A percentile compares a stretch with the other conserved stretches of the same genome.
phyloP scores from a whole-genome alignment of 495 filamentous ascomycete genomes.

The Neurospora sp. region DNA sequence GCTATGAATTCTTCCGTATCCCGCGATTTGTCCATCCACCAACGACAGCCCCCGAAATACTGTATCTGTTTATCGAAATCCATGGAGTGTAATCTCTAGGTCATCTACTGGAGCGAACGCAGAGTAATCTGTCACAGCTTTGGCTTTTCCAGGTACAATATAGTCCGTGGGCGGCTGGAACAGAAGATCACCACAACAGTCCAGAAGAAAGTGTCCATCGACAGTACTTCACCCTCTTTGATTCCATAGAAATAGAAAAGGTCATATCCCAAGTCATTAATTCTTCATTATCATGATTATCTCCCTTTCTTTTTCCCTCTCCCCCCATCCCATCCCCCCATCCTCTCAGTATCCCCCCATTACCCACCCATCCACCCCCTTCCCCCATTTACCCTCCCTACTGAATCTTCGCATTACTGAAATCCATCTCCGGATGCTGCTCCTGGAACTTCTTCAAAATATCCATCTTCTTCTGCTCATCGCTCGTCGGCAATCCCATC shows the following conservation, averaged over 20 bases:
- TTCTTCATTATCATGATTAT: neutral
- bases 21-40: neutral
- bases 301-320: neutral
- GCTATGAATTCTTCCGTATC: neutral
- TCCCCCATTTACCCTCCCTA: slow-evolving; percentile 17
- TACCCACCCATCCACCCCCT: neutral
- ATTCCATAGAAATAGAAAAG: neutral
- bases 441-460: slow-evolving; percentile 85
- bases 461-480: slow-evolving; percentile 88
- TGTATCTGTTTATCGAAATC: neutral
- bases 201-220: neutral
- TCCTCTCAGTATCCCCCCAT: neutral
- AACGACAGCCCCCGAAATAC: neutral
- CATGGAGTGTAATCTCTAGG: neutral
- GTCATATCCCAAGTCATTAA: neutral
- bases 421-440: slow-evolving; percentile 69
- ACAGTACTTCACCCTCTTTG: neutral
- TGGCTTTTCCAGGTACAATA: neutral
- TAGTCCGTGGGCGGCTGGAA: neutral
- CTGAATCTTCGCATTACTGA: slow-evolving; percentile 64
- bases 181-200: neutral
- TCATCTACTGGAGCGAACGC: neutral
- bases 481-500: slow-evolving; percentile 69
- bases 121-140: neutral
- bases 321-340: neutral